Conservation (phyloP, 441 rosid genomes). For the Gossypium gossypioides region DNA sequence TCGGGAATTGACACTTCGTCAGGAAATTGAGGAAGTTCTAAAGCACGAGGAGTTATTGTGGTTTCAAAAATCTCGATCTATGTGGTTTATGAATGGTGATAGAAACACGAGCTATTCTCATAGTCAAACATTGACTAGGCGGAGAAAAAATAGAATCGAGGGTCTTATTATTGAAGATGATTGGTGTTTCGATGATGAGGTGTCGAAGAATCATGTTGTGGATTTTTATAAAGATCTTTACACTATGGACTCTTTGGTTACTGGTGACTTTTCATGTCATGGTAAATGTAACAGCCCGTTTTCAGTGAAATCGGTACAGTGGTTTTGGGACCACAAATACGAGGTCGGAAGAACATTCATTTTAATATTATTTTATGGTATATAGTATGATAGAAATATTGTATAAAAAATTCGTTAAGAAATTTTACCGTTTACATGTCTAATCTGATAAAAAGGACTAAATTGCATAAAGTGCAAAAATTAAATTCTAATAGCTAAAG, state of each 20-base stretch:
- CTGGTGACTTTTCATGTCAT: neutral
- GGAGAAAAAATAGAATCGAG: no score
- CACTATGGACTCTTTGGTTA: no score
- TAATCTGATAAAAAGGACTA: no score
- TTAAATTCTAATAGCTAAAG: no score
- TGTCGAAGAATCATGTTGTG: neutral
- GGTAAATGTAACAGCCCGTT: neutral
- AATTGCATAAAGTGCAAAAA: no score
- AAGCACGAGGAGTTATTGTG: neutral
- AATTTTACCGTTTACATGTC: no score
- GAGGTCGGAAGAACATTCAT: no score
- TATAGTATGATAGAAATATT: no score
- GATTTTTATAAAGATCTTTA: neutral
- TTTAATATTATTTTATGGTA: no score
- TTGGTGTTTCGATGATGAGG: neutral
- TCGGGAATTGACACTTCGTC: neutral
- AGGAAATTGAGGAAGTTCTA: neutral
- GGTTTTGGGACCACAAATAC: no score
- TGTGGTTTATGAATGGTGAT: neutral
- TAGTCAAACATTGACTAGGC: neutral
- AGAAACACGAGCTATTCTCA: neutral
- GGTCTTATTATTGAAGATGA: neutral
- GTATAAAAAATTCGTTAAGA: no score
- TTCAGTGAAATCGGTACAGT: no score
- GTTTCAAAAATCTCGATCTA: neutral